A percentile compares a stretch with the other conserved stretches of the same genome.
Conservation (phyloP, 768 basidiomycete species). For the Lyophyllum decastes region DNA sequence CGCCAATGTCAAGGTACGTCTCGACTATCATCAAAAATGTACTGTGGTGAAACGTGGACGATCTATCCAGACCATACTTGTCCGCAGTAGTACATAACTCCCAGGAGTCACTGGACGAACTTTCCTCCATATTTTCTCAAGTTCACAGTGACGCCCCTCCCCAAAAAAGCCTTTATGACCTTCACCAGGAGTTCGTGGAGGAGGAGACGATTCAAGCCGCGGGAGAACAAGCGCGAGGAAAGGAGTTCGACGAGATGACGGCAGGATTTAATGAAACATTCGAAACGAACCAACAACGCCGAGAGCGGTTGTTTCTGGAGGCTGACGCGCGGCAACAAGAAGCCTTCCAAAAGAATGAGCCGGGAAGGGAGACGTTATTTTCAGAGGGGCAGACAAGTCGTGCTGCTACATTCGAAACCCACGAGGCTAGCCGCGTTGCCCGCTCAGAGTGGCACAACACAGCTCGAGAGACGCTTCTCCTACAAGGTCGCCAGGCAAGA, state of each 20-base stretch:
- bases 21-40: neutral
- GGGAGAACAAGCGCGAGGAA: neutral
- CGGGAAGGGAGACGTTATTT: neutral
- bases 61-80: neutral
- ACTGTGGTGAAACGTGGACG: neutral
- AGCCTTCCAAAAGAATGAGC: neutral
- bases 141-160: neutral
- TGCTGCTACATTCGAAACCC: neutral
- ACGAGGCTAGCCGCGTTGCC: neutral
- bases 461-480: neutral
- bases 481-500: neutral
- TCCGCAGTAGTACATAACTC: neutral
- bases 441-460: slow-evolving; percentile 4
- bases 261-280: neutral
- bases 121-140: neutral
- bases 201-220: slow-evolving; percentile 1
- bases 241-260: neutral
- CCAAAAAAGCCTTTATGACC: neutral
- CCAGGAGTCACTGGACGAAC: neutral
- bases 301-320: neutral
- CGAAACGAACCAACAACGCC: neutral
- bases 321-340: neutral
- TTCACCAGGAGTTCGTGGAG: neutral
- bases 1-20: neutral
- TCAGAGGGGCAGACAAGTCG: neutral